A percentile compares a stretch with the other conserved stretches of the same genome.
Conservation (phyloP, 257 asterid genomes). For the Leonotis leonurus region DNA sequence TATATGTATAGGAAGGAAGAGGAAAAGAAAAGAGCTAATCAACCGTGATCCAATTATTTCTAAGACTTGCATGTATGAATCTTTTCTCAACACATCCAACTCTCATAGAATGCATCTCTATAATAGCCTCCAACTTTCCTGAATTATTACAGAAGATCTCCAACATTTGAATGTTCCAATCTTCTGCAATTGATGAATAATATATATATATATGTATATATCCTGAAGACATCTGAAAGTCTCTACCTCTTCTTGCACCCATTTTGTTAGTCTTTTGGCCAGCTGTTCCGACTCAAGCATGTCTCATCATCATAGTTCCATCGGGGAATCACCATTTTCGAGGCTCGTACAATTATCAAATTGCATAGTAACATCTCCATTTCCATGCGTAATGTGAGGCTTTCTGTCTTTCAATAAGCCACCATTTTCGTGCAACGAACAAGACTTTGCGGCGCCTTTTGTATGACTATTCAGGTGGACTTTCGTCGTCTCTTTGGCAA, state of each 20-base stretch:
- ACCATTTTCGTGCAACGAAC: constrained; percentile 25
- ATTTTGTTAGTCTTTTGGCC: not conserved
- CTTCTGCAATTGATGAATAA: constrained; percentile 12
- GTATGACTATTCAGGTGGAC: constrained; percentile 8
- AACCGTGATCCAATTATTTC: constrained; percentile 14
- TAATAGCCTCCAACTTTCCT: constrained; percentile 11
- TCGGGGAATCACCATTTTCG: constrained; percentile 24
- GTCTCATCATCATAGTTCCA: not conserved
- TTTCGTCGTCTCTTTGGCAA: not conserved
- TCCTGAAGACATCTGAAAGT: not conserved
- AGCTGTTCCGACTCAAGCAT: constrained; percentile 11
- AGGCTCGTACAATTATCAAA: constrained; percentile 18
- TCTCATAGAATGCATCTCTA: not conserved
- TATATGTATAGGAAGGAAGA: too few relatives aligned
- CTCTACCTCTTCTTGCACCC: constrained; percentile 2
- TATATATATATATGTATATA: too few relatives aligned
- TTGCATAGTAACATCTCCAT: constrained; percentile 19
- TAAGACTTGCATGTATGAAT: constrained; percentile 2
- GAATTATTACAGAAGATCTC: not conserved
- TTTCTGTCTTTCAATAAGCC: constrained; percentile 9
- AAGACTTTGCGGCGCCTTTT: constrained; percentile 13
- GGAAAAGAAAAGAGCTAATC: not conserved
- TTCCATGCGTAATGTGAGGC: constrained; percentile 17
- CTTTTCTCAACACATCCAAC: constrained; percentile 15
- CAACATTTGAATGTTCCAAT: constrained; percentile 10